Base-by-base conservation (phyloP, 1,284 basidiomycete species). In the Phellinidium pouzarii region DNA sequence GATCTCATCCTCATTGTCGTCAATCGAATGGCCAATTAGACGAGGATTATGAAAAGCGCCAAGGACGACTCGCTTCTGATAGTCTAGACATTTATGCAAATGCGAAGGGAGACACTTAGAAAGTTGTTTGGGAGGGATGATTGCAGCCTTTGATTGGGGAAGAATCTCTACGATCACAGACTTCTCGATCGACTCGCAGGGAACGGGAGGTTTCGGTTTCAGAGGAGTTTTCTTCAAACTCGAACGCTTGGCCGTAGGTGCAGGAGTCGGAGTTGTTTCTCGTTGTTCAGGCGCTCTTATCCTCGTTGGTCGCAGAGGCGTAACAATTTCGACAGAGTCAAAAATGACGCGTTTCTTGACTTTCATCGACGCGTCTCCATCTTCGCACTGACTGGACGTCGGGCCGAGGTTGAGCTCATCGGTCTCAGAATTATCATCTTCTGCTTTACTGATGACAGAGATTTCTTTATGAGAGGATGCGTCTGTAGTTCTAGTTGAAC, bases 11-110 rank as follows among this genome's bases (percentile, higher is more conserved):
- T 67, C 63, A 25, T 65, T 65, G 5, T 59, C 64, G n/a, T 66
- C 65, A 26, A 63, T 61, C 6, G 59, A 54, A 19, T 53, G 56
- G 12, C 59, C 59, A 5, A 58, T 56, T 4, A 62, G 48, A 7
- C 65, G 59, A 42, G 71, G 66, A 25, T 70, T 58, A 17, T 71
- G 71, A 4, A 86, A 64, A n/a, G 72, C 69, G 41, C 63, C 62
- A 25, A 89, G 62, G 17, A 83, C 72, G n/a, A 73, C 76, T 42
- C 70, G 72, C 61, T 83, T 85, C 62, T 87, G 85, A 1, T 70
- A 69, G 25, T 70, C 62, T 7, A 83, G 63, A 58, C 65, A 75
- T n/a, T 68, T 54, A 36, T 66, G 62, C 2, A 80, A 62, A 59
- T 75, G 71, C 1, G 60, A 48, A 3, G 77, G 70, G 29, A 74